Conservation (phyloP, 2,329 filamentous ascomycete genomes). For the Cryphonectria nitschkei region DNA sequence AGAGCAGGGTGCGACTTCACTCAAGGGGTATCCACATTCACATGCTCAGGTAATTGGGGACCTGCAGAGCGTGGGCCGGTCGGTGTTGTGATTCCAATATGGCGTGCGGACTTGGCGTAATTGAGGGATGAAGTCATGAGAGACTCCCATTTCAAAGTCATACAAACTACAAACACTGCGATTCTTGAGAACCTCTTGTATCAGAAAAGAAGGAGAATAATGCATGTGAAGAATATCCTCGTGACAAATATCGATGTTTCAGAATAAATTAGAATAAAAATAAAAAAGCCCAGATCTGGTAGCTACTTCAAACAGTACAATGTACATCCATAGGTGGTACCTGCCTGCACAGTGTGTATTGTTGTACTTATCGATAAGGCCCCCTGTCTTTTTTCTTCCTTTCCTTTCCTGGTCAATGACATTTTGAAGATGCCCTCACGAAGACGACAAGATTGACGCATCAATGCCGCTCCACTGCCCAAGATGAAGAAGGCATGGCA, state of each 20-base stretch:
- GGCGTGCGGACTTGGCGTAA: background rate
- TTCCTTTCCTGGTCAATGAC: background rate
- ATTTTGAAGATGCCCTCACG: background rate
- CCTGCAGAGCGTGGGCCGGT: background rate
- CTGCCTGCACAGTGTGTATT: background rate
- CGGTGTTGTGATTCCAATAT: background rate
- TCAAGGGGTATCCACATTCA: background rate
- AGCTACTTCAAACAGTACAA: background rate
- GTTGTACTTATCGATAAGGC: constrained; percentile 18
- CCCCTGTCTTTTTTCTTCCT: background rate
- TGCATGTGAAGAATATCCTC: too few relatives aligned
- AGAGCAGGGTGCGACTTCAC: background rate
- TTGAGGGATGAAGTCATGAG: background rate
- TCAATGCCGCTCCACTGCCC: constrained; percentile 11
- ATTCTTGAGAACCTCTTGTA: too few relatives aligned
- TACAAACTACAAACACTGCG: too few relatives aligned
- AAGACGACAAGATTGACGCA: background rate
- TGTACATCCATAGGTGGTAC: too few relatives aligned
- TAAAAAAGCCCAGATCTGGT: background rate
- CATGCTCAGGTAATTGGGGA: background rate
- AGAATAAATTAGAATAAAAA: too few relatives aligned
- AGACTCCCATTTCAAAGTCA: too few relatives aligned
- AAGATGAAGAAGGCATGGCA: constrained; percentile 40
- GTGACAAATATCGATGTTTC: too few relatives aligned
- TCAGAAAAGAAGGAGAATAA: too few relatives aligned